Evolutionary conservation across 192 early-diverging fungal genomes (phyloP).

Genomic region (Backusella tarrabulga): DNA sequence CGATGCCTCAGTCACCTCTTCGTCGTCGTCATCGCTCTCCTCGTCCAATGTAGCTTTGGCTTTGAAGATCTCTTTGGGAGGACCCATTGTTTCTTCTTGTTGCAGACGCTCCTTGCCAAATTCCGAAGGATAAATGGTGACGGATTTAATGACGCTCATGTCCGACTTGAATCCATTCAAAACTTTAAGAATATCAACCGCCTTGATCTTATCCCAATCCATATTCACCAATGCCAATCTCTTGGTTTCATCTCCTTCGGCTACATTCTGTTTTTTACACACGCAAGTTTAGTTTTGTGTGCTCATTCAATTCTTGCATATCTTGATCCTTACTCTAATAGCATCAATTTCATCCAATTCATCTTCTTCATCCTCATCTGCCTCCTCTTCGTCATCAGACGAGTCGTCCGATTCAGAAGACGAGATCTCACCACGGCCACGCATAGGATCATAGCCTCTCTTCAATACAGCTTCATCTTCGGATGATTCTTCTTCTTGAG

Average conservation of each 20-base stretch:
- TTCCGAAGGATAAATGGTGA: slow-evolving; percentile 86
- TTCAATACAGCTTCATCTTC: background rate
- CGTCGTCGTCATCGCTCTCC: slow-evolving; percentile 26
- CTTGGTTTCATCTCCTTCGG: slow-evolving; percentile 59
- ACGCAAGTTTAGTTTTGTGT: background rate
- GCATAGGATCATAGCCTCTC: slow-evolving; percentile 61
- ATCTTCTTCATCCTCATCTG: slow-evolving; percentile 52
- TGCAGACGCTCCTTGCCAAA: slow-evolving; percentile 81
- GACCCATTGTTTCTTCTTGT: slow-evolving; percentile 71
- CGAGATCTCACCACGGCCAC: slow-evolving; percentile 74
- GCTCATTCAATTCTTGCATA: no score
- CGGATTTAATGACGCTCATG: slow-evolving; percentile 65
- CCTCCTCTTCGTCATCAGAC: slow-evolving; percentile 39
- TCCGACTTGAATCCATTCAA: slow-evolving; percentile 83
- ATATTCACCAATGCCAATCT: slow-evolving; percentile 89
- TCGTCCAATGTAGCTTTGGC: background rate
- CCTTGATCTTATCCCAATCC: slow-evolving; percentile 95
- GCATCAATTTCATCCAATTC: slow-evolving; percentile 15
- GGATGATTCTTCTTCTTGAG: slow-evolving; percentile 18
- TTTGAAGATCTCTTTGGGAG: slow-evolving; percentile 72
- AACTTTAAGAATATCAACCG: slow-evolving; percentile 81
- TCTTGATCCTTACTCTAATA: background rate
- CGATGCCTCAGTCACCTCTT: slow-evolving; percentile 43
- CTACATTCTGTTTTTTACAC: slow-evolving; percentile 38
- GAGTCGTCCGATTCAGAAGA: slow-evolving; percentile 52